Evolutionary conservation across 2,329 filamentous ascomycete species (phyloP), one percentile per base, ranked within the genome.

Genomic region (Pezicula neosporulosa): DNA sequence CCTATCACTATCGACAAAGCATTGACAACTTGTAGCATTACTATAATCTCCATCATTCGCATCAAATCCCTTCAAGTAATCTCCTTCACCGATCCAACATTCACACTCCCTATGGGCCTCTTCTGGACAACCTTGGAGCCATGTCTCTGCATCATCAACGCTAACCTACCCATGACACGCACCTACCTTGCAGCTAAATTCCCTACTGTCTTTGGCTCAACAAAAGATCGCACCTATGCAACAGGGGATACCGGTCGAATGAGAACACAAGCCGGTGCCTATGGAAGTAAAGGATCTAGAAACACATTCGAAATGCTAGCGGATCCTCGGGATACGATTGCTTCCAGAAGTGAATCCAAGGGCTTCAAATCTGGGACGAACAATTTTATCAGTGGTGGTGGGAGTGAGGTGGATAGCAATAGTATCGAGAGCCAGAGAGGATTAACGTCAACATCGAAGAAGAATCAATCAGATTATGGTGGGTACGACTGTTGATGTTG

Each of bases 111-210:
- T 9, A 38, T 44, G 16, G 44, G 30, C 18, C 46, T 47, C 24
- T 24, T 67, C 27, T 71, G 68, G 68, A 65, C 62, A 16, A 56
- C 46, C 3, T 47, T 70, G 10, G 69, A 71, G 55, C 58, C 66
- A 53, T 68, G 68, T 54, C 61, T 62, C 18, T 66, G 62, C 24
- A 67, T 71, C 33, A 58, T 69, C 30, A 68, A 65, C 50, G 65
- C 63, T 24, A 70, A 63, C 48, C 61, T 70, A 10, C 68, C 68
- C 4, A 67, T 67, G 48, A 41, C 51, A 8, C 48, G 48, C 8
- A 47, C 41, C 4, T 48, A 48, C 36, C 43, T 51, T n/a, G 36
- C 43, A 21, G 27, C 42, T 6, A 35, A 33, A 35, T 36, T 46
- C 10, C 54, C 51, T 16, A 38, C 15, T 10, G 8, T 51, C 15